Evolutionary conservation across 331 rosid genomes (phyloP).

Genomic region (Pyracantha coccinea): DNA sequence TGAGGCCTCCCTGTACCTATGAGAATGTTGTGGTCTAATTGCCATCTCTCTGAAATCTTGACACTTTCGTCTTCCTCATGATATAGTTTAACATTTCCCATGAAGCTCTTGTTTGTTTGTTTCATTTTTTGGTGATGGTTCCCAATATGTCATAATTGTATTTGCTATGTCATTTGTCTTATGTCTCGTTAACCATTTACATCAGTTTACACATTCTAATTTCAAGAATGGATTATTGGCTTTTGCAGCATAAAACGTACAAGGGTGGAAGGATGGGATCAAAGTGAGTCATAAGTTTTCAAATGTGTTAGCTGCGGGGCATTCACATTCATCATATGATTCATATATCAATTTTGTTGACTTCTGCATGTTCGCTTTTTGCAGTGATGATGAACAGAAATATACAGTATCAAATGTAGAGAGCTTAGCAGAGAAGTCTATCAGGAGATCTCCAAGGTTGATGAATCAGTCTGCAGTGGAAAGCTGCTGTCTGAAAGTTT

Average conservation of each 20-base stretch:
- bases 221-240: slow-evolving; percentile 28
- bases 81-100: background rate
- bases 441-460: slow-evolving; percentile 33
- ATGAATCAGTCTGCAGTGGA: slow-evolving; percentile 11
- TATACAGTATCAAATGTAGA: slow-evolving; percentile 4
- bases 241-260: slow-evolving; percentile 35
- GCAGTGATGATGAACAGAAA: slow-evolving; percentile 28
- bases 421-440: slow-evolving; percentile 12
- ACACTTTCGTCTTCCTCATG: background rate
- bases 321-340: background rate
- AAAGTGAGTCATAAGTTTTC: slow-evolving; percentile 42
- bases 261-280: slow-evolving; percentile 25
- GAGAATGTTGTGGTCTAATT: background rate
- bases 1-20: background rate
- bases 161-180: background rate
- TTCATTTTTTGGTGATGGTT: background rate
- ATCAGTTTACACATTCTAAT: background rate
- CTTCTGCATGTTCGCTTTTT: slow-evolving; percentile 20
- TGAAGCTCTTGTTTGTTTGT: background rate
- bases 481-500: slow-evolving; percentile 5
- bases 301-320: slow-evolving; percentile 9
- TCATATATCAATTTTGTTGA: slow-evolving; percentile 9
- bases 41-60: background rate
- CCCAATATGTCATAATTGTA: background rate
- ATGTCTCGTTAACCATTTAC: background rate